A percentile compares a stretch with the other conserved stretches of the same genome.
These are phyloP conservation scores for Blastocystis sp. DNA, from an alignment of 352 stramenopile genomes.

Conservation along the genomic window DNA sequence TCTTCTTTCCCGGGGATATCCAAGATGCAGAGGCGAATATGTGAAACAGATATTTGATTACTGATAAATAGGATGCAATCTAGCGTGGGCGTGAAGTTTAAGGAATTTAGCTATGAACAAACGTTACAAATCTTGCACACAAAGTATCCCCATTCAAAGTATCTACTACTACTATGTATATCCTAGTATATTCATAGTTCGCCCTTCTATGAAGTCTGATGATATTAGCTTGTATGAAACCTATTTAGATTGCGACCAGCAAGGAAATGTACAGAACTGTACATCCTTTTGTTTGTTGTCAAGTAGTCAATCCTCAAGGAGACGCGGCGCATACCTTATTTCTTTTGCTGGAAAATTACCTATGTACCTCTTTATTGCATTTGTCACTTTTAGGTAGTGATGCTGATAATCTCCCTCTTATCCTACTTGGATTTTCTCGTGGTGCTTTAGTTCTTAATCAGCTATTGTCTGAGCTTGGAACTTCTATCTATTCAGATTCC, in stretches of 20 bases:
- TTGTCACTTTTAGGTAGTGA: neutral
- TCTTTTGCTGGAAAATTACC: neutral
- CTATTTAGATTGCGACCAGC: conserved; percentile 17
- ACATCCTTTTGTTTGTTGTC: neutral
- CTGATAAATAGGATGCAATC: neutral
- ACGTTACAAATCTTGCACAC: conserved; percentile 40
- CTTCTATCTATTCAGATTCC: conserved; percentile 3
- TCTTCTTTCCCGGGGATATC: conserved; percentile 55
- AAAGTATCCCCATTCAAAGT: conserved; percentile 50
- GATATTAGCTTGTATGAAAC: conserved; percentile 44
- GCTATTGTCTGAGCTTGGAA: conserved; percentile 11
- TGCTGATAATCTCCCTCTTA: neutral
- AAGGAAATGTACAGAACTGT: conserved; percentile 50
- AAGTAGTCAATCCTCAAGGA: conserved; percentile 1
- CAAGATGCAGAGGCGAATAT: conserved; percentile 28
- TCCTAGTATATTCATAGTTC: conserved; percentile 46
- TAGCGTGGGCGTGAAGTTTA: neutral
- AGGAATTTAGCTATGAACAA: conserved; percentile 26
- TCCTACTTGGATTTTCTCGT: conserved; percentile 25
- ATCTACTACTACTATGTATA: neutral
- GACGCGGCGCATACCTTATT: neutral
- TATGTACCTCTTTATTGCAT: neutral
- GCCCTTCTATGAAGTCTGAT: neutral
- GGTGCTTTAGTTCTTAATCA: conserved; percentile 39
- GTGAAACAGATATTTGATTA: neutral